These are phyloP conservation scores for Zizania latifolia DNA, from an alignment of 176 grass and related monocot species.

Conservation along the genomic window DNA sequence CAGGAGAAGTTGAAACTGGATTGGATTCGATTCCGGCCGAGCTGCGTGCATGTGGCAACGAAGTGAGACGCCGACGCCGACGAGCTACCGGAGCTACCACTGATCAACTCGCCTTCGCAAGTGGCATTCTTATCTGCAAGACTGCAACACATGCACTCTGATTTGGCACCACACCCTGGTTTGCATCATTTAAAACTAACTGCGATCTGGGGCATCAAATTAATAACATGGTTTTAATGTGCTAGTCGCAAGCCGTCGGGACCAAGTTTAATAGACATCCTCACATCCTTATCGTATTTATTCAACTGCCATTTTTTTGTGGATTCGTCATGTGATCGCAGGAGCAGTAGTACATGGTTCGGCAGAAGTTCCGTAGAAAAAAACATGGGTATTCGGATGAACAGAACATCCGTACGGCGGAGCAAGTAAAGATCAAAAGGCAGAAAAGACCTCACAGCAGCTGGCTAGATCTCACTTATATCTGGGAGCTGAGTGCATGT, in stretches of 20 bases:
- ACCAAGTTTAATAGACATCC: background rate
- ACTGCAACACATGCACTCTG: too few species aligned
- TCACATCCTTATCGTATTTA: background rate
- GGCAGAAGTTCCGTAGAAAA: background rate
- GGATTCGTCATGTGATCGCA: background rate
- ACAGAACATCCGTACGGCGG: background rate
- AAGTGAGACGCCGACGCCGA: too few species aligned
- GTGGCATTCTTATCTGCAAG: too few species aligned
- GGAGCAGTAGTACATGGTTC: background rate
- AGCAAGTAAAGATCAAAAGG: too few species aligned
- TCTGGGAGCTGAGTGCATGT: too few species aligned
- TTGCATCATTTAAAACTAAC: background rate
- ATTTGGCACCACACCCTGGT: conserved; percentile 9
- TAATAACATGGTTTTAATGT: background rate
- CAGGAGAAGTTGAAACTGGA: too few species aligned
- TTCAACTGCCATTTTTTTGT: background rate
- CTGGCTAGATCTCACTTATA: background rate
- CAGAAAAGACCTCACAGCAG: background rate
- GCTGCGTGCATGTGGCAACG: too few species aligned
- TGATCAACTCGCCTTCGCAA: too few species aligned
- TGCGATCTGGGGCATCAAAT: background rate
- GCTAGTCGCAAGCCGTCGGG: background rate
- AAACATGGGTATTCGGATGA: background rate
- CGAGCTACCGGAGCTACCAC: too few species aligned
- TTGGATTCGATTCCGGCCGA: too few species aligned